phyloP scores from a whole-genome alignment of 257 asterid genomes.

The Ocimum tenuiflorum region DNA sequence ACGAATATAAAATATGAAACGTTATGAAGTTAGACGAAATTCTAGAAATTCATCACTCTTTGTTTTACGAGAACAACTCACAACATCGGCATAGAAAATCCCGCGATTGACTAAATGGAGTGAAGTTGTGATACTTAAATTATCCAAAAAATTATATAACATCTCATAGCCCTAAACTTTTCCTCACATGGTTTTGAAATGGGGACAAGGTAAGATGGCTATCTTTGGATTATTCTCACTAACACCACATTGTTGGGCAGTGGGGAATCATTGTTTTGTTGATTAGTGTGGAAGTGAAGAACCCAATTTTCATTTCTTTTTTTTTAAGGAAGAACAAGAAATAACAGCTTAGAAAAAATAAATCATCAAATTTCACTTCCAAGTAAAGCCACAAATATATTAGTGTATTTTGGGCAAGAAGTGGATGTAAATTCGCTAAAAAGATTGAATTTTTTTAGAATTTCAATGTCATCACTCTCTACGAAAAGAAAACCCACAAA shows the following conservation, averaged over 20 bases:
- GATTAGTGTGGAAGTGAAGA: conserved; percentile 54
- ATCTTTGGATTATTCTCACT: conserved; percentile 28
- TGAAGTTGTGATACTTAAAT: background rate
- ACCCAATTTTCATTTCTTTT: conserved; percentile 11
- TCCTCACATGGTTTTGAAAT: conserved; percentile 11
- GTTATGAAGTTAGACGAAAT: too few relatives aligned
- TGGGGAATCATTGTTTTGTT: conserved; percentile 50
- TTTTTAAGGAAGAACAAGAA: background rate
- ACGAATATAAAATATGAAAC: too few relatives aligned
- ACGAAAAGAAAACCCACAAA: conserved; percentile 30
- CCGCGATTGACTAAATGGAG: too few relatives aligned
- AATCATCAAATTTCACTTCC: conserved; percentile 22
- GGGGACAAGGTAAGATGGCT: conserved; percentile 47
- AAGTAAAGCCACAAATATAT: conserved; percentile 24
- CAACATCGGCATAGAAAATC: too few relatives aligned
- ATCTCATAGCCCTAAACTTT: background rate
- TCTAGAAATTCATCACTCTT: too few relatives aligned
- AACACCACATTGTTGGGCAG: conserved; percentile 28
- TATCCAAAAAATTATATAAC: background rate
- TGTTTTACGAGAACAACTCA: too few relatives aligned
- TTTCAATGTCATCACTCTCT: conserved; percentile 25
- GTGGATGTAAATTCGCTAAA: conserved; percentile 8
- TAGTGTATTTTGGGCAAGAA: background rate
- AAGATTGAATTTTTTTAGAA: conserved; percentile 22
- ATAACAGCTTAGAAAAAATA: background rate